Evolutionary conservation across 2,329 filamentous ascomycete species (phyloP).

Genomic region (Talaromyces sp.): DNA sequence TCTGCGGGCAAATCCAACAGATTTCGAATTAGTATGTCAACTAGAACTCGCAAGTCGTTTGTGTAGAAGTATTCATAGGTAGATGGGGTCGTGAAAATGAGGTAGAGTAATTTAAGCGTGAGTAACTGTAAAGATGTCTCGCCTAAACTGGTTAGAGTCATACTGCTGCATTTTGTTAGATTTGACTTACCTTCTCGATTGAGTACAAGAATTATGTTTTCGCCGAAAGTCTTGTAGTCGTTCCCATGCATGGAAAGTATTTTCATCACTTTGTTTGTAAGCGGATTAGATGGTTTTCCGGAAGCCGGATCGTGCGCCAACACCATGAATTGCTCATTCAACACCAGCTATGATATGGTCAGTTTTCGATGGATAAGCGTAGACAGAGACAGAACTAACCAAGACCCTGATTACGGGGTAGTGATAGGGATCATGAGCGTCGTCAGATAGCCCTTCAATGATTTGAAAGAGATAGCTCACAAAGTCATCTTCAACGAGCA

Average conservation of each 20-base stretch:
- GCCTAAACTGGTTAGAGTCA: constrained; percentile 38
- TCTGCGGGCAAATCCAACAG: constrained; percentile 92
- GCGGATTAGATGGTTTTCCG: constrained; percentile 41
- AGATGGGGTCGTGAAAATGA: constrained; percentile 84
- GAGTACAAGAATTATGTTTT: constrained; percentile 91
- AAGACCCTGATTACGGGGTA: constrained; percentile 91
- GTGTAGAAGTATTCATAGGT: constrained; percentile 99
- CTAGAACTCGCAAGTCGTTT: constrained; percentile 87
- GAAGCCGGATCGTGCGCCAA: constrained; percentile 54
- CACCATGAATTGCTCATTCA: constrained; percentile 99
- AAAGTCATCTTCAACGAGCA: constrained; percentile 68
- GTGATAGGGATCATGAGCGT: constrained; percentile 88
- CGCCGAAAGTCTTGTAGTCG: constrained; percentile 87
- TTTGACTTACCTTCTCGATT: constrained; percentile 69
- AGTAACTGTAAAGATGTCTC: constrained; percentile 91
- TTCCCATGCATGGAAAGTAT: constrained; percentile 76
- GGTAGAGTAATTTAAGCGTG: constrained; percentile 93
- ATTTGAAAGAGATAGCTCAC: constrained; percentile 78
- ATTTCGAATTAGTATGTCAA: constrained; percentile 95
- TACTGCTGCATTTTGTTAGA: background rate
- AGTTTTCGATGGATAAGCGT: background rate
- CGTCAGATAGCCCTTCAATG: constrained; percentile 82
- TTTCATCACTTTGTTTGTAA: constrained; percentile 94
- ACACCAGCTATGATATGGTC: constrained; percentile 63
- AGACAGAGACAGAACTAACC: constrained; percentile 51